Evolutionary conservation across 306 rosid genomes (phyloP), one percentile per base, ranked within the genome.

Genomic region (Betula pendula): DNA sequence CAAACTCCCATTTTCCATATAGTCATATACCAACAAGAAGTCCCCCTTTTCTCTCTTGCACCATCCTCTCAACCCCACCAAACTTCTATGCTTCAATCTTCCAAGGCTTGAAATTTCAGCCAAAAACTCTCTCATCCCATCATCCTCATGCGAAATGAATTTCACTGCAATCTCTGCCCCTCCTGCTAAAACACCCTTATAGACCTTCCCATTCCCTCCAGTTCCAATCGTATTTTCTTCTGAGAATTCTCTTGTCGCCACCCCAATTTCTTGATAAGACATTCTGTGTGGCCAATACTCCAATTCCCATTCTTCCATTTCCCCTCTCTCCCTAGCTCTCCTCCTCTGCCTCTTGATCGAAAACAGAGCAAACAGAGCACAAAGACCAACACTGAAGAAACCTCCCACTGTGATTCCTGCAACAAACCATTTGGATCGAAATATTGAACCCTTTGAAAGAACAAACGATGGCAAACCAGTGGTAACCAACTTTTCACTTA

Each of bases 301-400:
- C 55, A 94, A 81, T 69, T 94, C 98, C 98, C 98, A 94, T 19
- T 90, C 98, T 63, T 94, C 98, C 97, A 90, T 90, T 71, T 89
- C 93, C 38, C 42, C 82, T 74, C 92, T 90, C 77, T 78, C 87
- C 65, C 72, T 90, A 0, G 71, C 85, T 16, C 27, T 75, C 70
- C 72, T 79, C 48, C 88, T 65, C 60, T 69, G 83, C 71, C 82
- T 71, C 69, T 81, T 84, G 31, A 92, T 65, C 31, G 82, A 77
- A 81, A 82, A 81, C 86, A 83, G 8, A 69, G 77, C n/a, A n/a
- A n/a, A n/a, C n/a, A n/a, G n/a, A n/a, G n/a, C 86, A 59, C 67
- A 33, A 3, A 79, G 38, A 79, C 77, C 81, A 31, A 84, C 9
- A 47, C 35, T 8, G 2, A 87, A 75, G 48, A 90, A 73, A 74